Percentiles rank a stretch among this genome's conserved stretches.
phyloP scores from a whole-genome alignment of 176 grass and related monocot species.

The Zizania latifolia region DNA sequence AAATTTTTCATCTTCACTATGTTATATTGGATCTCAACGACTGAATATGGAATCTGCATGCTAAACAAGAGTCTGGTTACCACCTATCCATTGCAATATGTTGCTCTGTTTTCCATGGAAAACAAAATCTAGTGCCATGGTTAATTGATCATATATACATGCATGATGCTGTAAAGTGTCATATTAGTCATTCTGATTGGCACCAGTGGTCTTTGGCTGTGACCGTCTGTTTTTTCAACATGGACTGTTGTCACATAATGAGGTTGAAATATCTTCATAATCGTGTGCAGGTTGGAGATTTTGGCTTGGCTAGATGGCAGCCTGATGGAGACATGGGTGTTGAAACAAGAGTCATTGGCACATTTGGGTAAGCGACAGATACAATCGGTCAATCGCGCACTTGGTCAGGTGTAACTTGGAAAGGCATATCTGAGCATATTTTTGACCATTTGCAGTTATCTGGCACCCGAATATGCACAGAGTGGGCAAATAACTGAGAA shows the following conservation, averaged over 20 bases:
- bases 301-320: constrained; percentile 91
- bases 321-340: constrained; percentile 91
- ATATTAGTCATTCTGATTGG: neutral
- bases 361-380: constrained; percentile 55
- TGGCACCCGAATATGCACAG: constrained; percentile 84
- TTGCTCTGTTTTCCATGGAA: neutral
- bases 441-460: constrained; percentile 39
- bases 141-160: neutral
- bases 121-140: neutral
- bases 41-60: neutral
- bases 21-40: neutral
- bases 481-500: constrained; percentile 96
- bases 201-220: neutral
- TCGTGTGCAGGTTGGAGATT: constrained; percentile 71
- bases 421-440: neutral
- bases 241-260: neutral
- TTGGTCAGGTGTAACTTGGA: neutral
- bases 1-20: neutral
- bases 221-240: no score
- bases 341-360: constrained; percentile 91
- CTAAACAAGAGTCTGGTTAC: neutral
- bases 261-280: neutral
- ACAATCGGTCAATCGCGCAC: neutral
- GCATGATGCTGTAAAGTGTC: neutral
- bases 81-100: neutral